These are phyloP conservation scores for Durio zibethinus DNA, from an alignment of 345 rosid species.

Conservation along the genomic window DNA sequence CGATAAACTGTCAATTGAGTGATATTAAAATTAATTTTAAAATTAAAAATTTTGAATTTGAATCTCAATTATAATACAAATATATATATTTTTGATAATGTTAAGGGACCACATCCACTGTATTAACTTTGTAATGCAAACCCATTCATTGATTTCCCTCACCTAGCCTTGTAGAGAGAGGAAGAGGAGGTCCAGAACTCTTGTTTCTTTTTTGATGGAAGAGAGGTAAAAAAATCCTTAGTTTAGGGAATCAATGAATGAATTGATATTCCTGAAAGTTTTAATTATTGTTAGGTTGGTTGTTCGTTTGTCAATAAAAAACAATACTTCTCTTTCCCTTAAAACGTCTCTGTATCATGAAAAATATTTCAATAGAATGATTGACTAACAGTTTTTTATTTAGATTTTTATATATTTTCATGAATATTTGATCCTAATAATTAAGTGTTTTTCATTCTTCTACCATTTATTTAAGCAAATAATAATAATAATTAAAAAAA, in stretches of 20 bases:
- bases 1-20: too few species aligned
- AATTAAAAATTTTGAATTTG: too few species aligned
- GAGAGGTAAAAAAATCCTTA: background rate
- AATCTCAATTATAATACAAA: too few species aligned
- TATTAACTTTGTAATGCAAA: background rate
- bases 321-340: background rate
- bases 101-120: background rate
- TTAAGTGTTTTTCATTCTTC: background rate
- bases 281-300: background rate
- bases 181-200: too few species aligned
- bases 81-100: background rate
- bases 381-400: background rate
- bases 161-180: background rate
- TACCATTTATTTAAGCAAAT: background rate
- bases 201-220: too few species aligned
- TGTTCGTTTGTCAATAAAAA: background rate
- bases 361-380: background rate
- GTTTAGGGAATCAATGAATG: too few species aligned
- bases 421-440: background rate
- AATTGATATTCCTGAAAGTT: background rate
- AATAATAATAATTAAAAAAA: background rate
- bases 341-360: background rate
- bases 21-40: too few species aligned
- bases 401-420: background rate
- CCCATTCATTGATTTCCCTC: background rate